These are phyloP conservation scores for Backusella sp. DNA, from an alignment of 192 early-diverging fungal species.

Conservation along the genomic window DNA sequence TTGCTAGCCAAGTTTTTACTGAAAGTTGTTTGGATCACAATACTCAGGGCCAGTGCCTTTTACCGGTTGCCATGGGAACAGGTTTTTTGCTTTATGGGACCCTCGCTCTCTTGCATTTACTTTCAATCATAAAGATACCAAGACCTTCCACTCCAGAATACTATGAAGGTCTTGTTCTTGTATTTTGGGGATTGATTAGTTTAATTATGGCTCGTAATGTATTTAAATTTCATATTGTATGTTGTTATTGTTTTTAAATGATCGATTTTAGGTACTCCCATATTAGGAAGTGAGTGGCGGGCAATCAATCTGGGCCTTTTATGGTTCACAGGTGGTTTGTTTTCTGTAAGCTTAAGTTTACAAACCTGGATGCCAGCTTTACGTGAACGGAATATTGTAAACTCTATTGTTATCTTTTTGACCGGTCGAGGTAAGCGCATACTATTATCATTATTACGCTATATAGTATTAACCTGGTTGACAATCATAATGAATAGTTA, in stretches of 20 bases:
- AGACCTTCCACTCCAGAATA: slow-evolving; percentile 38
- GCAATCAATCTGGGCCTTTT: slow-evolving; percentile 41
- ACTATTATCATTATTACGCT: neutral
- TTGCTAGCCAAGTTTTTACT: slow-evolving; percentile 3
- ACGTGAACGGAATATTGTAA: slow-evolving; percentile 41
- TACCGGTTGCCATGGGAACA: slow-evolving; percentile 41
- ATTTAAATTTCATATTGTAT: neutral
- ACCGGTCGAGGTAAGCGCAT: slow-evolving; percentile 33
- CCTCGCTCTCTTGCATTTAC: slow-evolving; percentile 43
- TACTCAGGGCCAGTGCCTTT: slow-evolving; percentile 32
- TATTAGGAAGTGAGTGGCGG: slow-evolving; percentile 31
- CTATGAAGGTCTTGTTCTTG: slow-evolving; percentile 40
- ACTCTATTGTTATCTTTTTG: slow-evolving; percentile 37
- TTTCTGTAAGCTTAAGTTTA: slow-evolving; percentile 39
- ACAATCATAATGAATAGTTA: neutral
- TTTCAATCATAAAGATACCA: slow-evolving; percentile 35
- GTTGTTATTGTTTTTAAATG: neutral
- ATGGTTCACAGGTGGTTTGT: slow-evolving; percentile 43
- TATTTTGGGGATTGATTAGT: slow-evolving; percentile 43
- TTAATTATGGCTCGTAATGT: slow-evolving; percentile 24
- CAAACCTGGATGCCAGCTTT: slow-evolving; percentile 27
- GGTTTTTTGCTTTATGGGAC: slow-evolving; percentile 44
- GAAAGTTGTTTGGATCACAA: neutral
- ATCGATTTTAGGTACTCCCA: neutral
- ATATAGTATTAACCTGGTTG: neutral